Percentiles rank a stretch among this genome's conserved stretches.
phyloP scores from a whole-genome alignment of 1,284 basidiomycete genomes.

The Heterobasidion annosum region DNA sequence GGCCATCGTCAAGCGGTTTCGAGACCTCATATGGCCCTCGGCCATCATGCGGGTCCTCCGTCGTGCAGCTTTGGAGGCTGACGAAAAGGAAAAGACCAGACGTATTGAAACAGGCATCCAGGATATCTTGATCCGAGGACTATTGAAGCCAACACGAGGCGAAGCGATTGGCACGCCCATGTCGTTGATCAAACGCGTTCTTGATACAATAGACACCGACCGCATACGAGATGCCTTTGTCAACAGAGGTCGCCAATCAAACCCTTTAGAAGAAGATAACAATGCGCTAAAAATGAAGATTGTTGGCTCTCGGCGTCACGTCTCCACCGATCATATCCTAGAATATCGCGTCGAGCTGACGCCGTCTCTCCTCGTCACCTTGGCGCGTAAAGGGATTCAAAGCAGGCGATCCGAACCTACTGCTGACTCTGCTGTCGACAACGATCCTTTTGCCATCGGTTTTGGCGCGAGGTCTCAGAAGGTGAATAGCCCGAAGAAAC shows the following conservation, averaged over 20 bases:
- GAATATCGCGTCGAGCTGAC: conserved; percentile 34
- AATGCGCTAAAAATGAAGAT: conserved; percentile 25
- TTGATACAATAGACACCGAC: conserved; percentile 18
- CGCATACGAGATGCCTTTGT: conserved; percentile 25
- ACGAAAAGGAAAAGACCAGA: conserved; percentile 21
- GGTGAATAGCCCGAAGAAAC: conserved; percentile 12
- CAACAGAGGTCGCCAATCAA: conserved; percentile 15
- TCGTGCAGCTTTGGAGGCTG: conserved; percentile 30
- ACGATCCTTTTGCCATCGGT: conserved; percentile 9
- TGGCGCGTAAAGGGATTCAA: conserved; percentile 28
- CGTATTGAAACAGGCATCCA: conserved; percentile 12
- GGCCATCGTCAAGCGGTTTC: conserved; percentile 30
- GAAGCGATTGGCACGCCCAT: conserved; percentile 26
- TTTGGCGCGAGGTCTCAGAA: conserved; percentile 6
- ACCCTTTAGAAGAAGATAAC: conserved; percentile 11
- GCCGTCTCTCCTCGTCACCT: conserved; percentile 27
- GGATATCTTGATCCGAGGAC: conserved; percentile 14
- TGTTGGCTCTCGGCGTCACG: conserved; percentile 22
- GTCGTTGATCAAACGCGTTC: conserved; percentile 21
- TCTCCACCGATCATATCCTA: conserved; percentile 30
- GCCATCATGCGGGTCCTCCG: conserved; percentile 31
- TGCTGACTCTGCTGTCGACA: conserved; percentile 2
- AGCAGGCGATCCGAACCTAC: conserved; percentile 23
- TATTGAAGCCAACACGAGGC: conserved; percentile 11
- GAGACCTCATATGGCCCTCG: conserved; percentile 29